Percentiles rank a stretch among this genome's conserved stretches.
Evolutionary conservation across 768 basidiomycete species (phyloP).

Genomic region (Russula virescens): DNA sequence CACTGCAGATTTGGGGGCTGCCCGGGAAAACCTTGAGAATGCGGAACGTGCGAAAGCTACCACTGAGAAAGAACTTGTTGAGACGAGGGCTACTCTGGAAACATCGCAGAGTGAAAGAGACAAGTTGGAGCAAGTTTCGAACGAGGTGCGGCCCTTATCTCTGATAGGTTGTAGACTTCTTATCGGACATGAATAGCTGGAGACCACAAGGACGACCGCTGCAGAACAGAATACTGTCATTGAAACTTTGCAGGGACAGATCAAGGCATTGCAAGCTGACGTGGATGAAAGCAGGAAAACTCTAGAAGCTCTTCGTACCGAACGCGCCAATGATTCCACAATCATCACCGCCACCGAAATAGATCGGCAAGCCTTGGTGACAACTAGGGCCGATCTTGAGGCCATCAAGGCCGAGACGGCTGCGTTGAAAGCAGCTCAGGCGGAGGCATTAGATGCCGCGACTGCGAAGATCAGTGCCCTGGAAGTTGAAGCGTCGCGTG

Average conservation of each 20-base stretch:
- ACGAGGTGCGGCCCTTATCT: conserved; percentile 44
- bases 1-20: conserved; percentile 44
- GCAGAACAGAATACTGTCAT: conserved; percentile 43
- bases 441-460: conserved; percentile 43
- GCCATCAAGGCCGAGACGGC: conserved; percentile 48
- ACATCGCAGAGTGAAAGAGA: conserved; percentile 30
- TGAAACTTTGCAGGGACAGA: conserved; percentile 44
- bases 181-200: conserved; percentile 40
- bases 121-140: conserved; percentile 38
- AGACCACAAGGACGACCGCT: conserved; percentile 39
- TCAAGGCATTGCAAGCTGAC: conserved; percentile 47
- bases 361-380: conserved; percentile 58
- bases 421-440: conserved; percentile 46
- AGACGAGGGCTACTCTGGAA: conserved; percentile 38
- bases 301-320: conserved; percentile 44
- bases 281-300: conserved; percentile 46
- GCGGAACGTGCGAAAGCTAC: conserved; percentile 45
- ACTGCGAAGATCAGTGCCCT: conserved; percentile 42
- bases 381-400: conserved; percentile 57
- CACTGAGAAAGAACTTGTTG: conserved; percentile 45
- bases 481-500: conserved; percentile 41
- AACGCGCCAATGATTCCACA: conserved; percentile 40
- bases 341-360: conserved; percentile 47
- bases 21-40: conserved; percentile 38
- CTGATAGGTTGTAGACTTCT: background rate